A percentile compares a stretch with the other conserved stretches of the same genome.
These are phyloP conservation scores for Fagus crenata DNA, from an alignment of 306 rosid genomes.

Conservation along the genomic window DNA sequence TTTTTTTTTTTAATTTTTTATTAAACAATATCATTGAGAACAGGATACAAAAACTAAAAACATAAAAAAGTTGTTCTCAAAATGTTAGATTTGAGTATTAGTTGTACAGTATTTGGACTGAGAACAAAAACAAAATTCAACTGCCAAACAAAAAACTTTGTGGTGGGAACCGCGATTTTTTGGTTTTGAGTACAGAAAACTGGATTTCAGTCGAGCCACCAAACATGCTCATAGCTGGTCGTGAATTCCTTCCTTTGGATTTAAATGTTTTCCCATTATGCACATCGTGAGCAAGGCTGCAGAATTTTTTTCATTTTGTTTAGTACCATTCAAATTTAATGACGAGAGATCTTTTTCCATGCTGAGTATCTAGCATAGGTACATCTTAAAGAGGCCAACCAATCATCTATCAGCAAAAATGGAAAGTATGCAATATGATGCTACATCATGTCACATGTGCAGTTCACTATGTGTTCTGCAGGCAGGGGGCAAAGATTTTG, in stretches of 20 bases:
- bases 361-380: neutral
- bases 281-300: neutral
- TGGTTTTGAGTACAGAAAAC: too few species aligned
- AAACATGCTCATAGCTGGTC: too few species aligned
- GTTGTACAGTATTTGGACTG: too few species aligned
- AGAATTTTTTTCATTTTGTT: neutral
- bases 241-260: neutral
- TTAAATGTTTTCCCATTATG: neutral
- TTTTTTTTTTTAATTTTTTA: too few species aligned
- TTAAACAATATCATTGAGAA: too few species aligned
- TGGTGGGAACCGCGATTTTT: too few species aligned
- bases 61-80: too few species aligned
- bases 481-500: conserved; percentile 6
- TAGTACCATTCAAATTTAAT: neutral
- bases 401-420: neutral
- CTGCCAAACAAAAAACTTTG: too few species aligned
- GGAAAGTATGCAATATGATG: conserved; percentile 16
- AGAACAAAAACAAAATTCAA: too few species aligned
- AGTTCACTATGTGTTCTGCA: conserved; percentile 18
- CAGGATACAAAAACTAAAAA: too few species aligned
- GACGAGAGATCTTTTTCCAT: neutral
- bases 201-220: too few species aligned
- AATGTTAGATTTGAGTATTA: too few species aligned
- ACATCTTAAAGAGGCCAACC: neutral
- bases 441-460: conserved; percentile 7